Percentiles rank a stretch among this genome's conserved stretches.
Evolutionary conservation across 129 eudicot genomes (phyloP).

Genomic region (Mikania micrantha): DNA sequence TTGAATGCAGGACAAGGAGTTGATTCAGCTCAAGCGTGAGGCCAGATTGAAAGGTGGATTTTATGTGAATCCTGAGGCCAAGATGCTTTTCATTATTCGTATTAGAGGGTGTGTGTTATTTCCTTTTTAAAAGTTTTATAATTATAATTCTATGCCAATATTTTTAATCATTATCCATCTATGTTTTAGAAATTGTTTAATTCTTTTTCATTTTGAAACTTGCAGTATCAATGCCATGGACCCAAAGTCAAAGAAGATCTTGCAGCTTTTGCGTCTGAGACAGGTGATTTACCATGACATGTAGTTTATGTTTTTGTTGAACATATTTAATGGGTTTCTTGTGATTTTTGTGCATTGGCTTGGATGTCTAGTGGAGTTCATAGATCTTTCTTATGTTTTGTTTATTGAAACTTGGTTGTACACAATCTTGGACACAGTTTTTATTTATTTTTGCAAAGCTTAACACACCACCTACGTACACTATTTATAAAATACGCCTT

Average conservation of each 20-base stretch:
- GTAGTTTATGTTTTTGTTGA: neutral
- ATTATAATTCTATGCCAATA: neutral
- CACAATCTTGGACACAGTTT: too few species aligned
- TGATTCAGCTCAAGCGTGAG: slow-evolving; percentile 73
- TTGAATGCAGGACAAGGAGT: slow-evolving; percentile 45
- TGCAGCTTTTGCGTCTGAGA: slow-evolving; percentile 83
- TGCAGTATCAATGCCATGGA: slow-evolving; percentile 74
- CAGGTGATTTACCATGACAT: slow-evolving; percentile 41
- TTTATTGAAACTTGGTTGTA: neutral
- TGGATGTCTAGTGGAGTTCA: neutral
- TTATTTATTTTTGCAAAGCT: too few species aligned
- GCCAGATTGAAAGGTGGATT: slow-evolving; percentile 74
- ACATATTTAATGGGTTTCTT: too few species aligned
- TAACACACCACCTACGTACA: too few species aligned
- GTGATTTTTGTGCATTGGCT: neutral
- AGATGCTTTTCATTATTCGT: slow-evolving; percentile 65
- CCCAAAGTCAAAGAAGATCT: slow-evolving; percentile 68
- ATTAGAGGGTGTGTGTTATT: slow-evolving; percentile 58
- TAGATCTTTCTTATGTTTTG: too few species aligned
- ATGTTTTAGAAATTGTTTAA: neutral
- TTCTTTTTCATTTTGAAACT: neutral
- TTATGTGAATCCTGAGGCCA: slow-evolving; percentile 81
- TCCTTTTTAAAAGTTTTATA: neutral
- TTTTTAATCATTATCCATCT: neutral
- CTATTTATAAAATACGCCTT: too few species aligned